Conservation (phyloP, 192 early-diverging fungal genomes). For the Coemansia asiatica region DNA sequence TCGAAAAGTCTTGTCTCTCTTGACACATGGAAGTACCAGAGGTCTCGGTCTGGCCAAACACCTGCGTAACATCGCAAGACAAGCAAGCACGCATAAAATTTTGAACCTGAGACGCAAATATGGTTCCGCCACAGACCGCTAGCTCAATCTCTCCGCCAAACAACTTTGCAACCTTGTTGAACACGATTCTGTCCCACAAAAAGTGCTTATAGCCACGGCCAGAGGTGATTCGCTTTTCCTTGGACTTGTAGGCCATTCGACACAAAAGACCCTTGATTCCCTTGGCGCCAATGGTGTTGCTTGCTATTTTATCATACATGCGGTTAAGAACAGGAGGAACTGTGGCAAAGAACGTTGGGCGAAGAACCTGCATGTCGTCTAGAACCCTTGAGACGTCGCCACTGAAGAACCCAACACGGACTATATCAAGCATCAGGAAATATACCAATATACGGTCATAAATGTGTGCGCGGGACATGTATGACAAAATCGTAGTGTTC, state of each 20-base stretch:
- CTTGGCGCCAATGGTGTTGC: slow-evolving; percentile 52
- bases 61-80: no score
- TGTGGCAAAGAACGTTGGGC: slow-evolving; percentile 69
- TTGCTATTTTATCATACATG: slow-evolving; percentile 69
- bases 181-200: slow-evolving; percentile 84
- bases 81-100: slow-evolving; percentile 64
- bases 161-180: slow-evolving; percentile 70
- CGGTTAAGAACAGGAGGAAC: slow-evolving; percentile 80
- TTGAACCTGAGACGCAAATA: slow-evolving; percentile 70
- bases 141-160: slow-evolving; percentile 75
- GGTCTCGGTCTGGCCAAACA: no score
- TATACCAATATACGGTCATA: slow-evolving; percentile 68
- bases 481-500: slow-evolving; percentile 52
- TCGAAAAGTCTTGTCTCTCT: no score
- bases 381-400: slow-evolving; percentile 68
- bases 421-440: slow-evolving; percentile 53
- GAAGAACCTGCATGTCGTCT: slow-evolving; percentile 73
- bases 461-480: slow-evolving; percentile 76
- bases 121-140: slow-evolving; percentile 70
- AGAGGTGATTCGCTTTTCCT: slow-evolving; percentile 57
- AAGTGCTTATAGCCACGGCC: slow-evolving; percentile 61
- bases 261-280: slow-evolving; percentile 49
- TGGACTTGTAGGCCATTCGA: slow-evolving; percentile 53
- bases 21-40: no score
- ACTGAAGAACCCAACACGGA: slow-evolving; percentile 71